Evolutionary conservation across 768 basidiomycete species (phyloP), one percentile per base, ranked within the genome.

Genomic region (Leccinellum rugosiceps): DNA sequence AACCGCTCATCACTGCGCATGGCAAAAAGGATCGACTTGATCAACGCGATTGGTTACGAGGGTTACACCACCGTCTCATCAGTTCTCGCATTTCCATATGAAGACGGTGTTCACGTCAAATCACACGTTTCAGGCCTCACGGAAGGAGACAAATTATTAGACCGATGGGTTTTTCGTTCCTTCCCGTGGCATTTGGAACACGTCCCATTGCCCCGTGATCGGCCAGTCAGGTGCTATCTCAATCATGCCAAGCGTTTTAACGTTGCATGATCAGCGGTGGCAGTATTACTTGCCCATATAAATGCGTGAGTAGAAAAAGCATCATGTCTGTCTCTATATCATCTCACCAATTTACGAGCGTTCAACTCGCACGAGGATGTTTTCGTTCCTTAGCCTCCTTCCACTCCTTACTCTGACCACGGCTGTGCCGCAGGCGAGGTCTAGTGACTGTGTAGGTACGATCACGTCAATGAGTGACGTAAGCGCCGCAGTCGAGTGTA

Each of bases 381-480:
- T 60, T 28, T 10, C 50, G 21, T 23, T 55, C 44, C 28, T 65
- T 7, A 1, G 21, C 35, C 43, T 70, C 19, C 6, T 60, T 52
- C 53, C 65, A n/a, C 44, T 70, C 67, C 41, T 60, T 62, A 45
- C 50, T 28, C 31, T 68, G 25, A 31, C 30, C 19, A 38, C 34
- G 52, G 64, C 70, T 28, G 48, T 52, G 23, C 53, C 71, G 46
- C 55, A 14, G 55, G 55, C 60, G 30, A 43, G 60, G 38, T 58
- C 52, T 14, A 43, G 50, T 8, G 19, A 45, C 14, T 83, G 82
- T 63, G 77, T 77, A 1, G 83, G 81, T n/a, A 80, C 77, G 0
- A 85, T 85, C 62, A 75, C 76, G 17, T 83, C 83, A 0, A 65
- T 84, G 55, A 57, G 56, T 53, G 83, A 86, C 60, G 80, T 85